These are phyloP conservation scores for Paramyrothecium roridum DNA, from an alignment of 2,329 filamentous ascomycete genomes.

Conservation along the genomic window DNA sequence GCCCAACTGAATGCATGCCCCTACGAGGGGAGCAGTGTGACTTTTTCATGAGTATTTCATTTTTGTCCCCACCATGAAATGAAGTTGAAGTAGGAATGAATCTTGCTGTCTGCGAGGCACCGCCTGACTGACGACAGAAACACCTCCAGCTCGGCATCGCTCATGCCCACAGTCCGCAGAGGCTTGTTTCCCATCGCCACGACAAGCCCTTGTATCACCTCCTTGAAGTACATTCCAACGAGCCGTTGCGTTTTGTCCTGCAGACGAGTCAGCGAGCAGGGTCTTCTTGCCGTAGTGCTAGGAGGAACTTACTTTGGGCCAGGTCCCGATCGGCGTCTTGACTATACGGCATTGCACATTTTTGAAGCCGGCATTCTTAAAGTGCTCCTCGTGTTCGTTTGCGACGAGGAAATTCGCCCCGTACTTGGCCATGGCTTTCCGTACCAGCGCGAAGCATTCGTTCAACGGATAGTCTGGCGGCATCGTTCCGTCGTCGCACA, in stretches of 20 bases:
- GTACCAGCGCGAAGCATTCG: constrained; percentile 16
- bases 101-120: constrained; percentile 17
- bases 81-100: constrained; percentile 32
- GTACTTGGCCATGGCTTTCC: constrained; percentile 8
- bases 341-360: constrained; percentile 28
- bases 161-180: constrained; percentile 24
- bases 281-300: too few species aligned
- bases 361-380: constrained; percentile 13
- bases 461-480: constrained; percentile 18
- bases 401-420: constrained; percentile 13
- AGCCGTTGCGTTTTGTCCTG: constrained; percentile 23
- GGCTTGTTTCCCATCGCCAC: constrained; percentile 31
- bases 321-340: constrained; percentile 33
- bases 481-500: constrained; percentile 11
- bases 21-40: too few species aligned
- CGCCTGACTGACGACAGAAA: constrained; percentile 20
- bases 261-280: too few species aligned
- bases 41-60: neutral
- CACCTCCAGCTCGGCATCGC: constrained; percentile 22
- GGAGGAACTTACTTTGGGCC: constrained; percentile 21
- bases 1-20: too few species aligned
- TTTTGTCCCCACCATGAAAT: constrained; percentile 36
- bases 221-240: constrained; percentile 34
- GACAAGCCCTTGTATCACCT: constrained; percentile 29
- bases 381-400: constrained; percentile 9